Base-by-base conservation (phyloP, 2,329 filamentous ascomycete species). In the Aspergillus nomiae region DNA sequence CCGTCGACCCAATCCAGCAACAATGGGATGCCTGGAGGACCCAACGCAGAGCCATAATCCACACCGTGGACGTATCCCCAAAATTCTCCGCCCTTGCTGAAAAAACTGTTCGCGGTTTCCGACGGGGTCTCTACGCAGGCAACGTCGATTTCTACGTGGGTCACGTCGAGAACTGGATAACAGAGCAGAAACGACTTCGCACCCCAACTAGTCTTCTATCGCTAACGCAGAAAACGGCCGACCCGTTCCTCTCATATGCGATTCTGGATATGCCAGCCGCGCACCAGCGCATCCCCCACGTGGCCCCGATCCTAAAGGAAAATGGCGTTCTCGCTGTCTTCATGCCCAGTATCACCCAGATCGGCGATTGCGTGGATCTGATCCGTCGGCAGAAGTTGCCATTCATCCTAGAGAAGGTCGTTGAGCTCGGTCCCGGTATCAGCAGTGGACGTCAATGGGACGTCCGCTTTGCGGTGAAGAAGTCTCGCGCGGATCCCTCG, bases 291-390 rank as follows among this genome's bases (percentile, higher is more conserved):
- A 80, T 84, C 45, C 72, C 78, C 1, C 77, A 82, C 65, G 78
- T 83, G 24, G 74, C 78, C 0, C 76, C 76, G 1, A 86, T 88
- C 16, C 77, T 95, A 59, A 85, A 85, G 45, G 82, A 85, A 1
- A 86, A 90, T 70, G 91, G 88, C 0, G 80, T 86, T 10, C 79
- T 94, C 36, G 81, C 90, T 16, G 83, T 92, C 1, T 95, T 93
- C 78, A 88, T 87, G 67, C 92, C 92, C 0, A 92, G 88, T 69
- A 87, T 95, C 63, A 93, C 91, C 11, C 92, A 94, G 75, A 90
- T 94, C 60, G 87, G 84, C 46, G 84, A 88, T 6, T 90, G 89
- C 63, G 80, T 89, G 32, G 78, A 84, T 53, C 74, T 80, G 45
- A 84, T 88, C 36, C 84, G 83, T 62, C 77, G 83, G 32, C 78